Evolutionary conservation across 768 basidiomycete genomes (phyloP).

Genomic region (Ephemerocybe angulata): DNA sequence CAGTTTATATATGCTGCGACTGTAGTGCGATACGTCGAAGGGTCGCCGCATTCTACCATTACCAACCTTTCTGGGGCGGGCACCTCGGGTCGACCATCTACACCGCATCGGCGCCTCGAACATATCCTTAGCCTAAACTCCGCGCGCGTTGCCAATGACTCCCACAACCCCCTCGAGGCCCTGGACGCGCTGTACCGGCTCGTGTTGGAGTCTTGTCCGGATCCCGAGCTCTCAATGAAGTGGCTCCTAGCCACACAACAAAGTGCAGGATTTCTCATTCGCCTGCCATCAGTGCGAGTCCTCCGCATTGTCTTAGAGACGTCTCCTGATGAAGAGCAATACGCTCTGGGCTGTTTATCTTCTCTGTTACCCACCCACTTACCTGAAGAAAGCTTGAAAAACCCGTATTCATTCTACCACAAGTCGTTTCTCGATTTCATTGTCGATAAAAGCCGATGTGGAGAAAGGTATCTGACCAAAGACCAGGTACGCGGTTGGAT

Average conservation of each 20-base stretch:
- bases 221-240: background rate
- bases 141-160: background rate
- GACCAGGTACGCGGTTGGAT: no score
- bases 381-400: no score
- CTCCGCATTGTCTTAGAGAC: background rate
- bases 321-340: background rate
- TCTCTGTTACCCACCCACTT: background rate
- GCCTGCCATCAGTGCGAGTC: background rate
- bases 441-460: background rate
- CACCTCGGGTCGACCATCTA: no score
- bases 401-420: background rate
- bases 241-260: background rate
- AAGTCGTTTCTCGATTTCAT: background rate
- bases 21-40: background rate
- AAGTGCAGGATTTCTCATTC: background rate
- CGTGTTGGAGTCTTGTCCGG: background rate
- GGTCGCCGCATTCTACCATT: background rate
- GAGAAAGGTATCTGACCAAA: no score
- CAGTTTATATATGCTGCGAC: slow-evolving; percentile 1
- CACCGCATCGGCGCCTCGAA: background rate
- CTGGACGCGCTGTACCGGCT: background rate
- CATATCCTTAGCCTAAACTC: background rate
- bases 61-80: no score
- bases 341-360: background rate
- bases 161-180: background rate